A percentile compares a stretch with the other conserved stretches of the same genome.
These are phyloP conservation scores for Thalassiosira oceanica DNA, from an alignment of 352 stramenopile species.

Conservation along the genomic window DNA sequence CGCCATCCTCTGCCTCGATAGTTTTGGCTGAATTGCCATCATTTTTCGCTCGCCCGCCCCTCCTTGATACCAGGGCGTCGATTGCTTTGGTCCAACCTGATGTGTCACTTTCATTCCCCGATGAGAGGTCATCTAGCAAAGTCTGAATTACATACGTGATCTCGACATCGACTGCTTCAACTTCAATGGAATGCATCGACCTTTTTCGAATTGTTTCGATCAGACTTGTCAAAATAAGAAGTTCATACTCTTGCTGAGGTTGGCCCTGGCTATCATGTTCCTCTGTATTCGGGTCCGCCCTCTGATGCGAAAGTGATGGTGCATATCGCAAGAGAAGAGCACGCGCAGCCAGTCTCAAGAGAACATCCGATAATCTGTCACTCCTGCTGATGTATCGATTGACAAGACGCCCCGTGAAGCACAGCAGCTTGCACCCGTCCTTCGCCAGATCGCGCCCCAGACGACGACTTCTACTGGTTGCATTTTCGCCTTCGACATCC, in stretches of 20 bases:
- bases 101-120: neutral
- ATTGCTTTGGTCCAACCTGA: conserved; percentile 13
- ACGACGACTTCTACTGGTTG: too few species aligned
- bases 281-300: neutral
- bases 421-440: conserved; percentile 34
- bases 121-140: neutral
- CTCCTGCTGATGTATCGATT: conserved; percentile 4
- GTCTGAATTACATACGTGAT: conserved; percentile 20
- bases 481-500: too few species aligned
- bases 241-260: conserved; percentile 4
- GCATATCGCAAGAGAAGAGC: conserved; percentile 25
- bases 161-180: conserved; percentile 29
- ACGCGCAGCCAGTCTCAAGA: conserved; percentile 19
- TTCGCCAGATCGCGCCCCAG: too few species aligned
- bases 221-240: conserved; percentile 10
- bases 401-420: conserved; percentile 26
- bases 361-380: neutral
- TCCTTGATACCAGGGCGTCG: conserved; percentile 16
- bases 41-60: neutral
- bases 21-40: neutral
- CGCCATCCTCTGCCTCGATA: conserved; percentile 2
- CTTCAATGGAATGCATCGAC: neutral
- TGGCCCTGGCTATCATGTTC: neutral
- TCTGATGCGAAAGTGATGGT: neutral
- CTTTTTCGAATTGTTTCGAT: conserved; percentile 3